phyloP scores from a whole-genome alignment of 345 rosid genomes.

The Rhodamnia argentea region DNA sequence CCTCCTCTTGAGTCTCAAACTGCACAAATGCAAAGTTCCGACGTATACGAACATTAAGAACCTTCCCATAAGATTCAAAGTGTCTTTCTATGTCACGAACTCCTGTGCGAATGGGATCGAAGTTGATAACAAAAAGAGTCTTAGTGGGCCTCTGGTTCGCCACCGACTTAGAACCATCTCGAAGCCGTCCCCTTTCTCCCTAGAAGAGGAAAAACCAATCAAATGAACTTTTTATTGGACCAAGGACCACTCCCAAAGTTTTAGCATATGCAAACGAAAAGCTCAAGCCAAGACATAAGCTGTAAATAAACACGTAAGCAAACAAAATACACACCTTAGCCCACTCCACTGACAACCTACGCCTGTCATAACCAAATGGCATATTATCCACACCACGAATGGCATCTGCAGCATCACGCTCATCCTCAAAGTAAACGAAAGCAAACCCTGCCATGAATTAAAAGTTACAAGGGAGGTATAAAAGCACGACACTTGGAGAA shows the following conservation, averaged over 20 bases:
- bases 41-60: constrained; percentile 58
- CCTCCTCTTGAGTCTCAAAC: constrained; percentile 74
- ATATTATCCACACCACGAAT: constrained; percentile 54
- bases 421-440: constrained; percentile 83
- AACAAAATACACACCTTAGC: constrained; percentile 43
- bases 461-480: constrained; percentile 3
- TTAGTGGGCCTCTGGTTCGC: constrained; percentile 71
- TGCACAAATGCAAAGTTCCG: constrained; percentile 81
- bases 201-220: constrained; percentile 2
- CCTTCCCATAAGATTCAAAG: constrained; percentile 73
- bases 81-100: constrained; percentile 67
- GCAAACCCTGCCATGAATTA: constrained; percentile 57
- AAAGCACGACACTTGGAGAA: not conserved
- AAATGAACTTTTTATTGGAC: not conserved
- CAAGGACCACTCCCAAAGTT: not conserved
- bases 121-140: constrained; percentile 80
- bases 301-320: not conserved
- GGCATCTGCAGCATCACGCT: constrained; percentile 81
- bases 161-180: constrained; percentile 43
- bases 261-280: not conserved
- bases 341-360: constrained; percentile 75
- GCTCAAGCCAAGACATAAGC: not conserved
- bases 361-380: constrained; percentile 70
- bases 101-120: constrained; percentile 63
- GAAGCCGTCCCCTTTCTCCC: constrained; percentile 71